Base-by-base conservation (phyloP, 2,329 filamentous ascomycete genomes). In the Nannizziopsis barbatae region DNA sequence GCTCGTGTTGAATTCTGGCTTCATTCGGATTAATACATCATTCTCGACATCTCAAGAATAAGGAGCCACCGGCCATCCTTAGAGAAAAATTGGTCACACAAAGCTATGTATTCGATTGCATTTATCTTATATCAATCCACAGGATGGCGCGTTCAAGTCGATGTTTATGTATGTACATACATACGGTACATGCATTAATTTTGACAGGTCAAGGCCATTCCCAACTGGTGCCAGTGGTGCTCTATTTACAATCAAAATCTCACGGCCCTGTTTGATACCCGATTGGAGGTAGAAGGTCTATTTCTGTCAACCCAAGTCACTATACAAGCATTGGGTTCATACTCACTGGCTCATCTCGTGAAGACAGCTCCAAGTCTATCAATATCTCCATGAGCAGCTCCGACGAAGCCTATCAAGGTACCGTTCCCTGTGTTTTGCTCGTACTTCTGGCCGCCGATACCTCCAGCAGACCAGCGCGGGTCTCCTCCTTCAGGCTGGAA, bases 301-400 rank as follows among this genome's bases (percentile, higher is more conserved):
- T 14, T 14, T 14, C 9, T 17, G 36, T 39, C 14, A 39, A 17
- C 18, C 14, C 14, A 17, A 17, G 7, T 38, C 11, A 14, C 9
- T 5, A 38, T 38, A 18, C 22, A 27, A 4, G 22, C 22, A 4
- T 27, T 37, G n/a, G 35, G 35, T n/a, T 18, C 9, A 47, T 55
- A 53, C 42, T 45, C 50, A 52, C 51, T 52, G 53, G 53, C 3
- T 37, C 8, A 45, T 20, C 14, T 39, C 9, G 9, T 2, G 22
- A 45, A 45, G 15, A 45, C 43, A 4, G 43, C 43, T 17, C 43
- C 43, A 17, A 45, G 35, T 33, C 43, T 22, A 30, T 45, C 43
- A 38, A 45, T 22, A 37, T 45, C 43, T 3, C 43, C 43, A 3
- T 38, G 17, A 11, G 43, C 43, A 6, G 32, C 43, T 38, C 43